phyloP scores from a whole-genome alignment of 2,329 filamentous ascomycete species.

The Ophiostoma ulmi region DNA sequence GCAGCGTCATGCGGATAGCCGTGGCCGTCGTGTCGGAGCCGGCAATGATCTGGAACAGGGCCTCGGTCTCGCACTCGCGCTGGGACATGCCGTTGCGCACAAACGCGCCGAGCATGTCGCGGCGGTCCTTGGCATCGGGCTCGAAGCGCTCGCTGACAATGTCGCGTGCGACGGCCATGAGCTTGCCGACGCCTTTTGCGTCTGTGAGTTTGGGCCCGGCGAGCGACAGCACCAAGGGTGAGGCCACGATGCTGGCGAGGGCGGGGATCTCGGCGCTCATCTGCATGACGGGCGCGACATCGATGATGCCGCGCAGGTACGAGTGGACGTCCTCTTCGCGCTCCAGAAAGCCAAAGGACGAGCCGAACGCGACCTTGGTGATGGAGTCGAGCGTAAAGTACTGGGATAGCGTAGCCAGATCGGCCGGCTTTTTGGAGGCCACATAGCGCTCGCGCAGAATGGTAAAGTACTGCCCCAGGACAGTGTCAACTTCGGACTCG shows the following conservation, averaged over 20 bases:
- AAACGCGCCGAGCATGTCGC: conserved; percentile 35
- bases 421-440: conserved; percentile 32
- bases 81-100: conserved; percentile 38
- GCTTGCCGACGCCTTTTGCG: conserved; percentile 29
- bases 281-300: conserved; percentile 38
- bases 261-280: conserved; percentile 40
- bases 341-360: conserved; percentile 42
- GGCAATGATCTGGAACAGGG: conserved; percentile 38
- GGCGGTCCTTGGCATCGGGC: conserved; percentile 23
- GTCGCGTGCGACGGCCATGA: conserved; percentile 31
- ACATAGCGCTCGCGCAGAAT: conserved; percentile 28
- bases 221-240: conserved; percentile 34
- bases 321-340: conserved; percentile 41
- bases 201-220: conserved; percentile 34
- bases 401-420: conserved; percentile 42
- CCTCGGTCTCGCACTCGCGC: conserved; percentile 42
- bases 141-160: conserved; percentile 23
- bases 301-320: conserved; percentile 40
- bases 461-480: conserved; percentile 26
- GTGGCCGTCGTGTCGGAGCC: conserved; percentile 34
- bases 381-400: conserved; percentile 50
- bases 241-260: conserved; percentile 27
- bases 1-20: conserved; percentile 30
- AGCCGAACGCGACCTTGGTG: conserved; percentile 44
- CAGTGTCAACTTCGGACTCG: conserved; percentile 30